These are phyloP conservation scores for Kodamaea arcana DNA, from an alignment of 1,139 yeast species.

Conservation along the genomic window DNA sequence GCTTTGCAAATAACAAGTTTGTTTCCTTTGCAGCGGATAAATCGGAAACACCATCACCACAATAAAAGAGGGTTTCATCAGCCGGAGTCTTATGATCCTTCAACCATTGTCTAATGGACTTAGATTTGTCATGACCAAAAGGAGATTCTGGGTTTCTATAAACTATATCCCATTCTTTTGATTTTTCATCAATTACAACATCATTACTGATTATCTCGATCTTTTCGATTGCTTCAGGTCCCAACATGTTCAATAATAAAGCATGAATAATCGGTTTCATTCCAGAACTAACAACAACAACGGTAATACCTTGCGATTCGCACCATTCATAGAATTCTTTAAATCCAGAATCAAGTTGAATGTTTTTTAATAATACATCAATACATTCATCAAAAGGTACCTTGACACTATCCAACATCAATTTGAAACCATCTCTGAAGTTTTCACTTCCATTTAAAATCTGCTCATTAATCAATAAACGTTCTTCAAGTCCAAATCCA, in stretches of 20 bases:
- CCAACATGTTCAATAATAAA: slow-evolving; percentile 67
- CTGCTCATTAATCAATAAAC: slow-evolving; percentile 65
- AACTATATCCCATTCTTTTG: slow-evolving; percentile 69
- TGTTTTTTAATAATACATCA: slow-evolving; percentile 53
- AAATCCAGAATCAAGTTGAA: slow-evolving; percentile 88
- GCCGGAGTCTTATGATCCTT: slow-evolving; percentile 30
- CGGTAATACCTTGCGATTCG: slow-evolving; percentile 62
- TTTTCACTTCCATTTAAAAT: slow-evolving; percentile 65
- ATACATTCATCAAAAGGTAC: slow-evolving; percentile 82
- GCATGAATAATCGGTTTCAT: slow-evolving; percentile 89
- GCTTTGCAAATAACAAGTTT: slow-evolving; percentile 86
- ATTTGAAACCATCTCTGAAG: slow-evolving; percentile 79
- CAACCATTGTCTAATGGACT: slow-evolving; percentile 69
- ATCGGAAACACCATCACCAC: slow-evolving; percentile 98
- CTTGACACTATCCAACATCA: slow-evolving; percentile 76
- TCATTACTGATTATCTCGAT: slow-evolving; percentile 83
- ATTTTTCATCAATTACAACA: slow-evolving; percentile 52
- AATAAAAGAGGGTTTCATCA: slow-evolving; percentile 57
- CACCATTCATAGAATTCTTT: slow-evolving; percentile 80
- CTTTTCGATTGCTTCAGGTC: slow-evolving; percentile 65
- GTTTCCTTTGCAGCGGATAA: slow-evolving; percentile 94
- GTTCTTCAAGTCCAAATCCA: slow-evolving; percentile 75
- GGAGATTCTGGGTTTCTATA: slow-evolving; percentile 76
- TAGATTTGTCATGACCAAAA: slow-evolving; percentile 93
- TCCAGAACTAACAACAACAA: slow-evolving; percentile 81